These are phyloP conservation scores for Obelidium mucronatum DNA, from an alignment of 192 early-diverging fungal species.

Conservation along the genomic window DNA sequence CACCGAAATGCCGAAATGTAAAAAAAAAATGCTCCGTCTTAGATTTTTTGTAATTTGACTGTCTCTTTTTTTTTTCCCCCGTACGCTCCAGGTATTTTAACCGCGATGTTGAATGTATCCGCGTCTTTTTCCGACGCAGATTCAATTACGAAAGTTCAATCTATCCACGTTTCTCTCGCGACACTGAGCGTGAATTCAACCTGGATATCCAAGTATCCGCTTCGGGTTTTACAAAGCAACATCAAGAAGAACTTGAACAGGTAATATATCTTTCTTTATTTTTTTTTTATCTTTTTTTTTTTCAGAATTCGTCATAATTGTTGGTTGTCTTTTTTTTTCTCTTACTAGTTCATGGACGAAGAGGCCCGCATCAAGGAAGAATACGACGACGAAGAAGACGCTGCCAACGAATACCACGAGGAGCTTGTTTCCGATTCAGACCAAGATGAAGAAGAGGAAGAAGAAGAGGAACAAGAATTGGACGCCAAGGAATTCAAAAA, in stretches of 20 bases:
- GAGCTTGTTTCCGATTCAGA: slow-evolving; percentile 17
- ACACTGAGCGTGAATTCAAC: slow-evolving; percentile 83
- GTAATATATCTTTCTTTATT: slow-evolving; percentile 38
- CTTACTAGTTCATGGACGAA: not conserved
- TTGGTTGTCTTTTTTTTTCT: not conserved
- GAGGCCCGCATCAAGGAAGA: slow-evolving; percentile 32
- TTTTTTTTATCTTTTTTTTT: not conserved
- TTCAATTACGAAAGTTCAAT: slow-evolving; percentile 91
- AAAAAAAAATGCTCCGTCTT: not conserved
- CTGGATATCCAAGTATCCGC: slow-evolving; percentile 97
- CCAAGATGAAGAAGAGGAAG: slow-evolving; percentile 23
- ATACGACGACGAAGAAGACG: slow-evolving; percentile 26
- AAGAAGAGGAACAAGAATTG: slow-evolving; percentile 19
- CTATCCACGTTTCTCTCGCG: slow-evolving; percentile 89
- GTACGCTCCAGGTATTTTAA: slow-evolving; percentile 82
- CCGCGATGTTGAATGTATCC: slow-evolving; percentile 98
- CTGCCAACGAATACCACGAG: slow-evolving; percentile 23
- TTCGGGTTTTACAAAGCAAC: slow-evolving; percentile 93
- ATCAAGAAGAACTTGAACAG: slow-evolving; percentile 86
- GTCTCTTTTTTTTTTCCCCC: not conserved
- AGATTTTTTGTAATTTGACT: slow-evolving; percentile 24
- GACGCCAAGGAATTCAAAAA: slow-evolving; percentile 33
- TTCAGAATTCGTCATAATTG: not conserved
- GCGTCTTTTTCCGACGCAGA: slow-evolving; percentile 87
- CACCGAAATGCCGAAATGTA: slow-evolving; percentile 91